Conservation (phyloP, 148 eudicot genomes). For the Camellia sinensis region DNA sequence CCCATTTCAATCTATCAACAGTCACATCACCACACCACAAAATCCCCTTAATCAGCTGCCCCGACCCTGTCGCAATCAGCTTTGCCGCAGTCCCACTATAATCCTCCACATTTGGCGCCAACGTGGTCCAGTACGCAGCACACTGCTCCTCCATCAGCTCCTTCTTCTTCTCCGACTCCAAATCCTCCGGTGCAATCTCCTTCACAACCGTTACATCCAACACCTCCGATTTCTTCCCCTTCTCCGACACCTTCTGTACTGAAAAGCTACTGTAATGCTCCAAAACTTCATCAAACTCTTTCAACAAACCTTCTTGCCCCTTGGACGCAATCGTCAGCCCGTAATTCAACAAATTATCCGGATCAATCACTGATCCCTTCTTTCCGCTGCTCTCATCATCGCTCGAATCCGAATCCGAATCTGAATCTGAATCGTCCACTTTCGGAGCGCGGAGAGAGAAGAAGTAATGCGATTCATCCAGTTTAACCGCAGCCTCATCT, state of each 20-base stretch:
- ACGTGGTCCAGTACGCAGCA: slow-evolving; percentile 89
- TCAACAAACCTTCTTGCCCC: slow-evolving; percentile 58
- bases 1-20: slow-evolving; percentile 80
- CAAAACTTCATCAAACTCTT: slow-evolving; percentile 57
- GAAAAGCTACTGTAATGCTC: slow-evolving; percentile 56
- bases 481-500: slow-evolving; percentile 65
- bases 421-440: slow-evolving; percentile 25
- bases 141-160: slow-evolving; percentile 66
- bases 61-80: slow-evolving; percentile 77
- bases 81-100: slow-evolving; percentile 74
- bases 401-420: slow-evolving; percentile 23
- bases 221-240: slow-evolving; percentile 30
- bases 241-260: slow-evolving; percentile 50
- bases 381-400: slow-evolving; percentile 20
- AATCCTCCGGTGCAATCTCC: slow-evolving; percentile 53
- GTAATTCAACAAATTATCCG: slow-evolving; percentile 40
- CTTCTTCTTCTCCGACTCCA: slow-evolving; percentile 51
- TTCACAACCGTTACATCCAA: slow-evolving; percentile 44
- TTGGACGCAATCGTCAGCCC: slow-evolving; percentile 69
- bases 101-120: slow-evolving; percentile 97
- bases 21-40: slow-evolving; percentile 99
- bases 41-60: slow-evolving; percentile 83
- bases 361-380: neutral
- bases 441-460: slow-evolving; percentile 50
- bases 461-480: slow-evolving; percentile 75